Percentiles rank a stretch among this genome's conserved stretches.
phyloP scores from a whole-genome alignment of 176 grass and related monocot species.

The Zoysia japonica region DNA sequence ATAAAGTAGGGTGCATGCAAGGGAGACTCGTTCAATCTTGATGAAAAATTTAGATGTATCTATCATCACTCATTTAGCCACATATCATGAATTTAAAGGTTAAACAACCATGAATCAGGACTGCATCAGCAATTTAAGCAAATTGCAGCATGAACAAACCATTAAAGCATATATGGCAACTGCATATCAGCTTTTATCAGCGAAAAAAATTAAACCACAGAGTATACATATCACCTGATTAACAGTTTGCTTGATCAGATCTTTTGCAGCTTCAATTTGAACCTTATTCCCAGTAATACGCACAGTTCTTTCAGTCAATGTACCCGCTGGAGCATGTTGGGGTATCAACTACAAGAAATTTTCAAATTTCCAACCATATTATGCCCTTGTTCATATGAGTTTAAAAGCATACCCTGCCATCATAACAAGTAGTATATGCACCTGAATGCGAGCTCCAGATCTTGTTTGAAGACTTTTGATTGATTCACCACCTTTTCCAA shows the following conservation, averaged over 20 bases:
- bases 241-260: conserved; percentile 88
- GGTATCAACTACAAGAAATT: conserved; percentile 72
- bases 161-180: neutral
- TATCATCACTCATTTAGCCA: neutral
- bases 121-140: conserved; percentile 22
- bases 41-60: conserved; percentile 24
- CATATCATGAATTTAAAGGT: conserved; percentile 6
- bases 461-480: conserved; percentile 74
- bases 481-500: conserved; percentile 88
- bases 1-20: neutral
- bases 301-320: conserved; percentile 79
- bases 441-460: conserved; percentile 88
- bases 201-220: neutral
- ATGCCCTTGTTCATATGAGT: neutral
- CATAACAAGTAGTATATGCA: conserved; percentile 41
- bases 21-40: neutral
- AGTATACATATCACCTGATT: conserved; percentile 58
- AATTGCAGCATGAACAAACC: neutral
- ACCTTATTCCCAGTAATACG: conserved; percentile 82
- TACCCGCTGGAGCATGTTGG: conserved; percentile 77
- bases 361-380: neutral
- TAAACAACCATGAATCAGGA: conserved; percentile 1
- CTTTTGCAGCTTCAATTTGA: conserved; percentile 88
- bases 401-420: conserved; percentile 24
- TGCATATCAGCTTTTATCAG: conserved; percentile 19